These are phyloP conservation scores for Peronosclerospora sorghi DNA, from an alignment of 352 stramenopile genomes.

Conservation along the genomic window DNA sequence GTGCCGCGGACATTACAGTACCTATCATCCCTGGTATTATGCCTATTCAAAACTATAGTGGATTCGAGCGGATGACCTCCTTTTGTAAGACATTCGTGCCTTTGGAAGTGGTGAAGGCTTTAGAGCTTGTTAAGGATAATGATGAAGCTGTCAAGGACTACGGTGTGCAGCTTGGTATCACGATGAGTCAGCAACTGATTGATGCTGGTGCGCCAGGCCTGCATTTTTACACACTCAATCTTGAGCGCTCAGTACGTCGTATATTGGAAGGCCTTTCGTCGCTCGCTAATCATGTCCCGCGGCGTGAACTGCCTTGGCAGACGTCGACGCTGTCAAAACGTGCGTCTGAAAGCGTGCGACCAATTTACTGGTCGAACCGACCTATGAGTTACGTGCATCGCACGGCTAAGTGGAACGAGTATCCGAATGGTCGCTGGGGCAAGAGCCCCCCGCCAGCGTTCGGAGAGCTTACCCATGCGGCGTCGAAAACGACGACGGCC, in stretches of 20 bases:
- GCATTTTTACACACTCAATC: constrained; percentile 93
- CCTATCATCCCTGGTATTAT: constrained; percentile 98
- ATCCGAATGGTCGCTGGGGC: constrained; percentile 94
- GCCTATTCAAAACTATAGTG: constrained; percentile 96
- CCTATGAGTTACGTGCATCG: constrained; percentile 95
- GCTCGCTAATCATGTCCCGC: constrained; percentile 36
- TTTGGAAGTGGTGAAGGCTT: constrained; percentile 52
- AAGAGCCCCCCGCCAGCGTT: constrained; percentile 93
- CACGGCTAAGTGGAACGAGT: constrained; percentile 97
- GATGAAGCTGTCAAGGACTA: constrained; percentile 93
- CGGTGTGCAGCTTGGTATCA: constrained; percentile 90
- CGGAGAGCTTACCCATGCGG: constrained; percentile 91
- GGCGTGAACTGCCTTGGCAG: constrained; percentile 86
- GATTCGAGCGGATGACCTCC: constrained; percentile 97
- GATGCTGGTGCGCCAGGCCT: constrained; percentile 79
- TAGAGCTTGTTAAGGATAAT: constrained; percentile 94
- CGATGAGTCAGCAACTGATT: constrained; percentile 91
- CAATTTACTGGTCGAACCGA: constrained; percentile 98
- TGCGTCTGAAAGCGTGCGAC: constrained; percentile 84
- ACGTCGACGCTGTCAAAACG: constrained; percentile 85
- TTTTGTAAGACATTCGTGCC: constrained; percentile 95
- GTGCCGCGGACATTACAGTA: constrained; percentile 84
- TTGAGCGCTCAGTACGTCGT: constrained; percentile 83
- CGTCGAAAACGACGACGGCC: constrained; percentile 38
- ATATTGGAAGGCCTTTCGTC: constrained; percentile 79